phyloP scores from a whole-genome alignment of 1,284 basidiomycete species.

The Ceratorhiza oryzae-sativae region DNA sequence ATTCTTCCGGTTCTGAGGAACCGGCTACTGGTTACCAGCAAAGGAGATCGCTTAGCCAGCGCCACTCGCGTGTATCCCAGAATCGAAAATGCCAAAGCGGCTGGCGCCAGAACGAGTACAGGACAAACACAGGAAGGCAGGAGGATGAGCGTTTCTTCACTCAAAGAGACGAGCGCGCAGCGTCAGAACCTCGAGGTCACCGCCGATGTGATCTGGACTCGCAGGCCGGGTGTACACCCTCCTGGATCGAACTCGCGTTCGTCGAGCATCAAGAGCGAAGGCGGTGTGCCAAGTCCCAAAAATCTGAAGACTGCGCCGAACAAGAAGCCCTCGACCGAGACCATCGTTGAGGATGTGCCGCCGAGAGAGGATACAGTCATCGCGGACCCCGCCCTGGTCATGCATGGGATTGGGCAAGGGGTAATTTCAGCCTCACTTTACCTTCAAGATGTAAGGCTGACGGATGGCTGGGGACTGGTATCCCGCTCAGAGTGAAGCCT shows the following conservation, averaged over 20 bases:
- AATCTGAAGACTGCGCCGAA: conserved; percentile 4
- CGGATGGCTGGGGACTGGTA: conserved; percentile 46
- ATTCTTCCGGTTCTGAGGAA: conserved; percentile 1
- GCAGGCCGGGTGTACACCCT: conserved; percentile 11
- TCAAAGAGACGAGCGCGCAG: conserved; percentile 14
- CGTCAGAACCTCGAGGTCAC: conserved; percentile 19
- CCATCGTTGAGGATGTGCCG: conserved; percentile 1
- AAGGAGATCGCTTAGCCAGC: conserved; percentile 44
- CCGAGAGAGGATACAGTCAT: conserved; percentile 50
- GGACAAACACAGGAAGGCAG: neutral
- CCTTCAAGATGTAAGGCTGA: neutral
- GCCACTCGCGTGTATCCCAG: conserved; percentile 56
- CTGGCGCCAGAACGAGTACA: conserved; percentile 31
- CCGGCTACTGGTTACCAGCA: too few relatives aligned
- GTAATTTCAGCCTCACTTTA: conserved; percentile 43
- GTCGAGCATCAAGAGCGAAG: conserved; percentile 27
- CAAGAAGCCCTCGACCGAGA: conserved; percentile 7
- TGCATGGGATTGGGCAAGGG: conserved; percentile 57
- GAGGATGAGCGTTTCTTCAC: conserved; percentile 12
- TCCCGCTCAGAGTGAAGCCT: conserved; percentile 56
- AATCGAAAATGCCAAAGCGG: conserved; percentile 51
- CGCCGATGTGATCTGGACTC: conserved; percentile 32
- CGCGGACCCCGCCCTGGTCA: conserved; percentile 56
- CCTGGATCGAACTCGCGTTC: neutral
- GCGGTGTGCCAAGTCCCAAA: neutral